Evolutionary conservation across 768 basidiomycete genomes (phyloP).

Genomic region (Boletus coccyginus): DNA sequence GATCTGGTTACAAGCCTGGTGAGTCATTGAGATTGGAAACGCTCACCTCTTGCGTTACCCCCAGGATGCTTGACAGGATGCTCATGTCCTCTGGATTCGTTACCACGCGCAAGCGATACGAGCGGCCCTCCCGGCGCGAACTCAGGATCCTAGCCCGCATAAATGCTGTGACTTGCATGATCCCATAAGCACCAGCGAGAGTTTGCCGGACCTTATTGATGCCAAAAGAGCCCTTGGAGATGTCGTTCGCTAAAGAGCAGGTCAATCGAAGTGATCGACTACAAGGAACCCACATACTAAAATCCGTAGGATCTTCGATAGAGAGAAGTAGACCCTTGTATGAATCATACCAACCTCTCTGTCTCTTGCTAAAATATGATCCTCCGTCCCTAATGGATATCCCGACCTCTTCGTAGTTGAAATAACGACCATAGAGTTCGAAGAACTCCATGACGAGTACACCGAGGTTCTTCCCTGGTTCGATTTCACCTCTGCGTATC

Average conservation of each 20-base stretch:
- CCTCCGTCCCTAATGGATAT: constrained; percentile 88
- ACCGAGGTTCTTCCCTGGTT: constrained; percentile 84
- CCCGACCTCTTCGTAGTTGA: constrained; percentile 89
- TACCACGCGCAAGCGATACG: constrained; percentile 41
- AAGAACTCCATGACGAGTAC: constrained; percentile 97
- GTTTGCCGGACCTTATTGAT: constrained; percentile 80
- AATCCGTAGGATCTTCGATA: constrained; percentile 93
- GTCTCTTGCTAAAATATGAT: constrained; percentile 79
- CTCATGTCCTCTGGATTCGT: constrained; percentile 65
- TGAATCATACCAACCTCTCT: constrained; percentile 77
- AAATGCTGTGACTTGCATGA: constrained; percentile 75
- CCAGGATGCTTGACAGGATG: constrained; percentile 76
- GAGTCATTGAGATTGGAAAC: background rate
- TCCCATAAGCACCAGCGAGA: constrained; percentile 76
- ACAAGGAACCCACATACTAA: constrained; percentile 51
- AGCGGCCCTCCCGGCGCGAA: constrained; percentile 51
- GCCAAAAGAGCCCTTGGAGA: constrained; percentile 83
- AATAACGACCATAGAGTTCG: constrained; percentile 88
- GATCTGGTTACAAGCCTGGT: background rate
- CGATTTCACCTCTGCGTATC: constrained; percentile 82
- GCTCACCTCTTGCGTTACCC: constrained; percentile 78
- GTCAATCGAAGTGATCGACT: background rate
- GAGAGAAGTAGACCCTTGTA: constrained; percentile 59
- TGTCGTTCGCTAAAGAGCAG: constrained; percentile 74
- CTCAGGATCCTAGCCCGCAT: constrained; percentile 59